These are phyloP conservation scores for Argentina anserina DNA, from an alignment of 306 rosid species.

Conservation along the genomic window DNA sequence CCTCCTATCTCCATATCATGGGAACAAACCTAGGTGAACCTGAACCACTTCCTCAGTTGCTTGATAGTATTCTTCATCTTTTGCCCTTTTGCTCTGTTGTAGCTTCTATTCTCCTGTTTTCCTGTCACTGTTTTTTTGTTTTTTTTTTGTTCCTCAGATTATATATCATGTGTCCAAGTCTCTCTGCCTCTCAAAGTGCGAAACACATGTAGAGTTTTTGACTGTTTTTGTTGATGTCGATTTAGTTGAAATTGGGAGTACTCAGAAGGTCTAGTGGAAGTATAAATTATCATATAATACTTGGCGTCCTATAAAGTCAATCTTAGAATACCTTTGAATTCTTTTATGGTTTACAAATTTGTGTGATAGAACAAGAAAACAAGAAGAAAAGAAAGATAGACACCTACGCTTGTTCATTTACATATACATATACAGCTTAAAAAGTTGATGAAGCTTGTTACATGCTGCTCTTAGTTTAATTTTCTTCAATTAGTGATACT, in stretches of 20 bases:
- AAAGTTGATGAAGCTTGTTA: not conserved
- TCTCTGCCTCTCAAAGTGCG: not conserved
- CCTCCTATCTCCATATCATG: not conserved
- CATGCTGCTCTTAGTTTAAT: not conserved
- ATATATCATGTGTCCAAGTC: not conserved
- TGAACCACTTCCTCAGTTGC: not conserved
- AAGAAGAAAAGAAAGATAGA: not conserved
- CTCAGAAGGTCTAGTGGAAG: not conserved
- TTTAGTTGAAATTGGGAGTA: not conserved
- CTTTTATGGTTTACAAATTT: constrained; percentile 2
- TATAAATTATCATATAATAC: not conserved
- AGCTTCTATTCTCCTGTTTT: not conserved
- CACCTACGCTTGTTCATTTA: not conserved
- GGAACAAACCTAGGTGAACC: not conserved
- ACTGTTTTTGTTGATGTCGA: not conserved
- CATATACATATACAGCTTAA: not conserved
- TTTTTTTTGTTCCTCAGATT: not conserved
- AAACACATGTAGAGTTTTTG: not conserved
- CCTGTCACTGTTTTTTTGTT: not conserved
- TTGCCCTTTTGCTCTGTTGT: not conserved
- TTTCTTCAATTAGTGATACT: not conserved
- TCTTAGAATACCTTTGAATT: constrained; percentile 1
- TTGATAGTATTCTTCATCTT: not conserved
- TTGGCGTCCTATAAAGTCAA: not conserved
- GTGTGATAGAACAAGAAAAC: not conserved